Conservation (phyloP, 169 alveolate genomes). For the Cryptosporidium sp. region DNA sequence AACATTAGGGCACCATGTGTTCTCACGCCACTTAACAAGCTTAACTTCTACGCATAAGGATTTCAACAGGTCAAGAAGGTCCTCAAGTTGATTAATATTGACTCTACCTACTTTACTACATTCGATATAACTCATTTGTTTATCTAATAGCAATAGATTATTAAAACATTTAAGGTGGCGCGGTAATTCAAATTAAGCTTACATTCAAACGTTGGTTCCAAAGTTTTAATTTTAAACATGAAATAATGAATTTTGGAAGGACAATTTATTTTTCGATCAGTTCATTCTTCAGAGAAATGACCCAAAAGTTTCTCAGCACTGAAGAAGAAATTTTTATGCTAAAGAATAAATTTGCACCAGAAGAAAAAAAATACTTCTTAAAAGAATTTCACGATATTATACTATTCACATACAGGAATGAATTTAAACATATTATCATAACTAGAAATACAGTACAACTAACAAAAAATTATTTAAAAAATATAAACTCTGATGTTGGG, state of each 20-base stretch:
- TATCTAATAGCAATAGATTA: background rate
- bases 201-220: background rate
- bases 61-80: constrained; percentile 23
- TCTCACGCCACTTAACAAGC: constrained; percentile 53
- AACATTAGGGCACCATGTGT: constrained; percentile 52
- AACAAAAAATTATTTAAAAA: background rate
- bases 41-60: constrained; percentile 44
- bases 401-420: constrained; percentile 55
- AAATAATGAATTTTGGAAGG: constrained; percentile 17
- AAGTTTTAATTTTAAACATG: background rate
- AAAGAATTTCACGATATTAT: constrained; percentile 21
- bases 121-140: constrained; percentile 22
- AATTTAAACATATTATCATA: constrained; percentile 6
- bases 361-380: background rate
- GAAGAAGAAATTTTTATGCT: constrained; percentile 28
- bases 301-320: background rate
- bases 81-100: constrained; percentile 23
- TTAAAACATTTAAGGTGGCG: background rate
- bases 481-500: constrained; percentile 38
- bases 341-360: constrained; percentile 11
- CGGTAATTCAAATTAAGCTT: background rate
- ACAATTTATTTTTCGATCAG: constrained; percentile 21
- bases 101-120: constrained; percentile 49
- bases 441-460: background rate
- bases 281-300: background rate